Conservation (phyloP, 495 filamentous ascomycete species). For the Mycothermus thermophilus region DNA sequence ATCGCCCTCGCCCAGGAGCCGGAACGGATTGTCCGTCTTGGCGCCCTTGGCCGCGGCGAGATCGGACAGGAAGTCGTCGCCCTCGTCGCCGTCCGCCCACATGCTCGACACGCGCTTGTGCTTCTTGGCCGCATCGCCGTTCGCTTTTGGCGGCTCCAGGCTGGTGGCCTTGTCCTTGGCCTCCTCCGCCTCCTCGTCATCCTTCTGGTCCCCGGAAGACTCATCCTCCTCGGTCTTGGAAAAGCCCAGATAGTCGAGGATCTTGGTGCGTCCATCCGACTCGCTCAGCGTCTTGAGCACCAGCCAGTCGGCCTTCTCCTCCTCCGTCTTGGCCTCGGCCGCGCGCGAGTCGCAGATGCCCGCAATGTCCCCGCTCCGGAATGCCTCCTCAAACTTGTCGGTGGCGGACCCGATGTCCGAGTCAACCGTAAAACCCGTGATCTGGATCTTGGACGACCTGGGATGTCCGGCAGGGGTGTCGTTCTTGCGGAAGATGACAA, state of each 20-base stretch:
- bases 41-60: constrained; percentile 38
- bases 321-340: constrained; percentile 57
- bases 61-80: constrained; percentile 76
- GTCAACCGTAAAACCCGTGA: constrained; percentile 81
- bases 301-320: constrained; percentile 91
- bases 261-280: constrained; percentile 60
- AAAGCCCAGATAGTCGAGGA: constrained; percentile 82
- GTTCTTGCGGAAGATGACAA: constrained; percentile 56
- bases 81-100: constrained; percentile 54
- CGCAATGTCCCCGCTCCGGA: constrained; percentile 62
- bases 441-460: constrained; percentile 61
- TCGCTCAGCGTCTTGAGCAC: constrained; percentile 82
- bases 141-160: constrained; percentile 26
- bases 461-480: constrained; percentile 43
- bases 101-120: constrained; percentile 24
- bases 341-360: constrained; percentile 73
- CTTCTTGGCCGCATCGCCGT: constrained; percentile 25
- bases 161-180: constrained; percentile 26
- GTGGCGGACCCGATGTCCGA: constrained; percentile 70
- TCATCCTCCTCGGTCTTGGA: constrained; percentile 41
- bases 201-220: constrained; percentile 30
- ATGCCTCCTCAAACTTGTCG: constrained; percentile 69
- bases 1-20: constrained; percentile 64
- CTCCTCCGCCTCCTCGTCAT: constrained; percentile 19
- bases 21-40: constrained; percentile 38